Evolutionary conservation across 176 grass and related monocot genomes (phyloP).

Genomic region (Pontederia paniculata): DNA sequence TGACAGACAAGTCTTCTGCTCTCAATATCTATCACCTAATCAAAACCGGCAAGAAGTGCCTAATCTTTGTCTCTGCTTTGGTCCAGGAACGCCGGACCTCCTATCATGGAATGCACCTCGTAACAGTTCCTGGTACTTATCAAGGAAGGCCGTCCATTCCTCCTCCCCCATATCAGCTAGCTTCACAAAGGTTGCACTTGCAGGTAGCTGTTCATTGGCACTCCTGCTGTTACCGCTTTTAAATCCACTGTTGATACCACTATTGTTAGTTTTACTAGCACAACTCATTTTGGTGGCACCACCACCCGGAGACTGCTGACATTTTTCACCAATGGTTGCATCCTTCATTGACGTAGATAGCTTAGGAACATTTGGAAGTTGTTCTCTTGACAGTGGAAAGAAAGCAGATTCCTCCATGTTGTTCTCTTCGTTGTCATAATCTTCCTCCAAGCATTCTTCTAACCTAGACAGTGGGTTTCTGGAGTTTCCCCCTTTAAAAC

Average conservation of each 20-base stretch:
- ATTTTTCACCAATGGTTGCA: slow-evolving; percentile 42
- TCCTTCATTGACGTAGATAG: slow-evolving; percentile 60
- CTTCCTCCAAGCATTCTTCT: background rate
- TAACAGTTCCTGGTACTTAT: slow-evolving; percentile 77
- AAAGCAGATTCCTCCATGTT: background rate
- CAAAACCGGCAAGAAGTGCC: slow-evolving; percentile 96
- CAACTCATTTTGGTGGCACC: slow-evolving; percentile 17
- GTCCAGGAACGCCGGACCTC: slow-evolving; percentile 23
- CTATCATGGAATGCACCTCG: slow-evolving; percentile 27
- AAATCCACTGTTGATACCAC: slow-evolving; percentile 2
- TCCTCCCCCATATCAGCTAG: slow-evolving; percentile 51
- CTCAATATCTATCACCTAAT: slow-evolving; percentile 29
- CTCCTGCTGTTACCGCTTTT: slow-evolving; percentile 48
- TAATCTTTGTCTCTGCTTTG: slow-evolving; percentile 43
- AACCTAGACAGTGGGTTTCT: slow-evolving; percentile 1
- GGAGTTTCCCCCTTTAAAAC: background rate
- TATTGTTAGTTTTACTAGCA: slow-evolving; percentile 18
- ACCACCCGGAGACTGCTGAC: slow-evolving; percentile 21
- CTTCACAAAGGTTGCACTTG: slow-evolving; percentile 54
- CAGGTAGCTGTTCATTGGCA: slow-evolving; percentile 49
- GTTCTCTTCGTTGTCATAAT: background rate
- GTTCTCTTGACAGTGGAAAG: slow-evolving; percentile 21
- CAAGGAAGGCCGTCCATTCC: slow-evolving; percentile 57
- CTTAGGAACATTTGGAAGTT: slow-evolving; percentile 46
- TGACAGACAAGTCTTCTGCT: slow-evolving; percentile 15